phyloP scores from a whole-genome alignment of 2,329 filamentous ascomycete species.

The Simplicillium aogashimaense region DNA sequence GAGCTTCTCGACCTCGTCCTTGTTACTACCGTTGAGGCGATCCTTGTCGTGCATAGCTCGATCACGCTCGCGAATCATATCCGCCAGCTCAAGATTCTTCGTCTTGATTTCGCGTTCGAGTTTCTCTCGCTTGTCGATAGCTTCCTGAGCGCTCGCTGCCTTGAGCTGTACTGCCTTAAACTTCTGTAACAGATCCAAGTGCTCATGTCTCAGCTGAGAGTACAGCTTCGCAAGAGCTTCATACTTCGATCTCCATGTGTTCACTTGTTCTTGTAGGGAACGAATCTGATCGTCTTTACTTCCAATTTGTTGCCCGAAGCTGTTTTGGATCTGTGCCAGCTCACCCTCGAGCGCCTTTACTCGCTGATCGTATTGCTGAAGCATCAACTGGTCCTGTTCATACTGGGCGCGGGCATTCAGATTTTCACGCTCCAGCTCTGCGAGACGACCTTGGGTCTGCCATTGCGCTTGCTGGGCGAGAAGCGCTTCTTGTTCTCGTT shows the following conservation, averaged over 20 bases:
- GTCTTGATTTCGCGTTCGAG: conserved; percentile 97
- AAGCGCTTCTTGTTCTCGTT: conserved; percentile 82
- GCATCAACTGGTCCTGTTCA: conserved; percentile 91
- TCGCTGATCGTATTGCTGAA: conserved; percentile 91
- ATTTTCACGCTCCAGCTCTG: conserved; percentile 91
- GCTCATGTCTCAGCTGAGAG: conserved; percentile 89
- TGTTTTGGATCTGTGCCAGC: conserved; percentile 70
- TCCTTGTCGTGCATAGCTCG: conserved; percentile 90
- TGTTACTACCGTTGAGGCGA: conserved; percentile 72
- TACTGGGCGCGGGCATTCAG: conserved; percentile 90
- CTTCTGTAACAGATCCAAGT: conserved; percentile 88
- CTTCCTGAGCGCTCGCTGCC: conserved; percentile 92
- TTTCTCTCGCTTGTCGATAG: conserved; percentile 89
- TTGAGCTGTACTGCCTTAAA: conserved; percentile 96
- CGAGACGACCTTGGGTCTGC: conserved; percentile 91
- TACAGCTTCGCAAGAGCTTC: conserved; percentile 95
- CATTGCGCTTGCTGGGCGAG: conserved; percentile 81
- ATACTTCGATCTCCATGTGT: conserved; percentile 96
- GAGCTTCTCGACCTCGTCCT: conserved; percentile 89
- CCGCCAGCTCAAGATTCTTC: conserved; percentile 95
- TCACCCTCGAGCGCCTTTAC: conserved; percentile 91
- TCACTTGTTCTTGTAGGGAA: conserved; percentile 90
- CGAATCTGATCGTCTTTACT: conserved; percentile 94
- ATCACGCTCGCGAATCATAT: conserved; percentile 97
- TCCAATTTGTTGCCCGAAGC: conserved; percentile 71